These are phyloP conservation scores for Boletus rubescentipes DNA, from an alignment of 768 basidiomycete genomes.

Conservation along the genomic window DNA sequence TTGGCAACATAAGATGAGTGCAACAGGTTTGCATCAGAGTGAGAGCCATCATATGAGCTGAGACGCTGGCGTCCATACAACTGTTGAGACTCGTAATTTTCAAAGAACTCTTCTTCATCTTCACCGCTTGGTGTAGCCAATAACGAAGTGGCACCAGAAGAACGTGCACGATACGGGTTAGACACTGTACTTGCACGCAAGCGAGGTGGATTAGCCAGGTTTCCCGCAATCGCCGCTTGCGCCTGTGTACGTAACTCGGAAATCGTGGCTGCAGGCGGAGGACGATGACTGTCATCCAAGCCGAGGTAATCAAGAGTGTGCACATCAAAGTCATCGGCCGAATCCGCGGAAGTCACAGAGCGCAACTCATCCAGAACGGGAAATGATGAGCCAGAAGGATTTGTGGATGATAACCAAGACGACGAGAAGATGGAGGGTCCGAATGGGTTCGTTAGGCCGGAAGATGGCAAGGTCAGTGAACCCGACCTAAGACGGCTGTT, in stretches of 20 bases:
- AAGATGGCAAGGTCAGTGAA: slow-evolving; percentile 82
- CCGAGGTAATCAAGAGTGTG: slow-evolving; percentile 97
- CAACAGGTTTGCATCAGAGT: slow-evolving; percentile 50
- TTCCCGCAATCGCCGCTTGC: slow-evolving; percentile 86
- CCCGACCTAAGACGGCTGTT: slow-evolving; percentile 89
- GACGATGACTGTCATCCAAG: slow-evolving; percentile 75
- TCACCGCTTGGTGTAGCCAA: slow-evolving; percentile 60
- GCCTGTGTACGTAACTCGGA: slow-evolving; percentile 87
- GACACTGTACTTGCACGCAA: slow-evolving; percentile 91
- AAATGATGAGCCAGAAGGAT: slow-evolving; percentile 54
- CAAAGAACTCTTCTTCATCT: slow-evolving; percentile 77
- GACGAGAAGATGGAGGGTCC: slow-evolving; percentile 88
- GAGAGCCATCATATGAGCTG: slow-evolving; percentile 58
- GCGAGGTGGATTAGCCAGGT: slow-evolving; percentile 75
- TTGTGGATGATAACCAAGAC: slow-evolving; percentile 76
- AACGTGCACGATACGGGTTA: slow-evolving; percentile 78
- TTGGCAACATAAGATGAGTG: slow-evolving; percentile 64
- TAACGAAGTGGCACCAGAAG: slow-evolving; percentile 58
- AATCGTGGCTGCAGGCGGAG: slow-evolving; percentile 82
- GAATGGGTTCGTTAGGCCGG: slow-evolving; percentile 78
- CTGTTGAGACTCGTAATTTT: slow-evolving; percentile 47
- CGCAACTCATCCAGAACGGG: slow-evolving; percentile 77
- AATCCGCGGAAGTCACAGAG: slow-evolving; percentile 76
- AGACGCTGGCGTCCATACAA: slow-evolving; percentile 56
- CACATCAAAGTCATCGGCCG: slow-evolving; percentile 84